Conservation (phyloP, 2,329 filamentous ascomycete species). For the Penicillium brevicompactum region DNA sequence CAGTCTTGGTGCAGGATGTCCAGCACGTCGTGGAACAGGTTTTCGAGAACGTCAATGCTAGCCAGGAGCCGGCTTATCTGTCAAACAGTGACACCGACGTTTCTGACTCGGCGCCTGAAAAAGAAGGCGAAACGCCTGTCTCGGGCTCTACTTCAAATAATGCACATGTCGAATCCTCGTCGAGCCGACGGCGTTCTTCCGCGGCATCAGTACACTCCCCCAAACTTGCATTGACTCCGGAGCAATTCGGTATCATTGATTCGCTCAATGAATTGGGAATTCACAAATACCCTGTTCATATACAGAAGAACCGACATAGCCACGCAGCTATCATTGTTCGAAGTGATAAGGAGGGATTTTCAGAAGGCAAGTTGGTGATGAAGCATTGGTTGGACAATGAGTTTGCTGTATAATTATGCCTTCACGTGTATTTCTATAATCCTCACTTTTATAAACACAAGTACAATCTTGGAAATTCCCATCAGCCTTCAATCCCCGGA, state of each 20-base stretch:
- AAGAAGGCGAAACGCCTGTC: background rate
- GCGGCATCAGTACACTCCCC: conserved; percentile 49
- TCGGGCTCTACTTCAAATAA: background rate
- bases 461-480: background rate
- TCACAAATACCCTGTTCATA: conserved; percentile 58
- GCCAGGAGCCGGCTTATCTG: conserved; percentile 72
- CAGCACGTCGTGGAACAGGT: conserved; percentile 75
- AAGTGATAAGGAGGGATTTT: conserved; percentile 65
- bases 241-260: conserved; percentile 84
- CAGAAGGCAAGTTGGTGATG: conserved; percentile 76
- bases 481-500: conserved; percentile 6
- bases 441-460: background rate
- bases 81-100: conserved; percentile 34
- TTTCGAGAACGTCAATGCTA: conserved; percentile 71
- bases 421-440: conserved; percentile 5
- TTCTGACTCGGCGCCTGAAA: conserved; percentile 35
- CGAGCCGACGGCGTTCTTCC: background rate
- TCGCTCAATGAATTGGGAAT: conserved; percentile 67
- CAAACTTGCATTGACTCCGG: conserved; percentile 73
- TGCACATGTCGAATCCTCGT: background rate
- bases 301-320: conserved; percentile 69
- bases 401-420: conserved; percentile 60
- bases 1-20: conserved; percentile 73
- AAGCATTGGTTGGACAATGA: conserved; percentile 78
- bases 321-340: conserved; percentile 91